Conservation (phyloP, 2,329 filamentous ascomycete species). For the Pseudogymnoascus sp. region DNA sequence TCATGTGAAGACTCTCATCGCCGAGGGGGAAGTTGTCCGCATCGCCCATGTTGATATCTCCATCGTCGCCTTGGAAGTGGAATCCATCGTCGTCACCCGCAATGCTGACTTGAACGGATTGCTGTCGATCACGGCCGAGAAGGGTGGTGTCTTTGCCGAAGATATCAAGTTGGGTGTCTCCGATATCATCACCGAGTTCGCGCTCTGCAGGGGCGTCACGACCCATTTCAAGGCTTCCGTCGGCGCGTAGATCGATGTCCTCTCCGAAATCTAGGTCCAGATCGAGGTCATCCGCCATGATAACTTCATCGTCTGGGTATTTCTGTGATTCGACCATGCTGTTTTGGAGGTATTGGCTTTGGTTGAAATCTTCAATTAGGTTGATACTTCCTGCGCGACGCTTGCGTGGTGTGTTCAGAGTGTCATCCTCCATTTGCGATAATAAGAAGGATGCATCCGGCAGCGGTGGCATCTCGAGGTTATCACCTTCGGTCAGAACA, state of each 20-base stretch:
- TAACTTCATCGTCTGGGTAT: constrained; percentile 50
- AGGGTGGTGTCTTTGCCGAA: constrained; percentile 43
- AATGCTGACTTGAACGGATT: constrained; percentile 47
- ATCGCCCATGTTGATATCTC: constrained; percentile 57
- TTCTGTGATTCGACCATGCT: constrained; percentile 43
- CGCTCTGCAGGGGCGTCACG: constrained; percentile 70
- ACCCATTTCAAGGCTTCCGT: constrained; percentile 75
- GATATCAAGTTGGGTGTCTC: constrained; percentile 50
- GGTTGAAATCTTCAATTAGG: constrained; percentile 60
- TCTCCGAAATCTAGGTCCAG: constrained; percentile 70
- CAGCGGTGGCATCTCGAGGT: constrained; percentile 67
- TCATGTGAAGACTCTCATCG: constrained; percentile 50
- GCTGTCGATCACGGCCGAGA: constrained; percentile 42
- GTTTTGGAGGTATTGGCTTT: constrained; percentile 74
- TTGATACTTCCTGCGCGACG: constrained; percentile 57
- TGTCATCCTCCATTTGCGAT: constrained; percentile 61
- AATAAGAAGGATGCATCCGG: constrained; percentile 82
- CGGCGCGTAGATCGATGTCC: constrained; percentile 37
- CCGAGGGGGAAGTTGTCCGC: constrained; percentile 48
- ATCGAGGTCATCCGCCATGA: constrained; percentile 58
- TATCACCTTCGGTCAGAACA: constrained; percentile 85
- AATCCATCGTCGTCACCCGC: constrained; percentile 43
- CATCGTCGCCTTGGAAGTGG: constrained; percentile 54
- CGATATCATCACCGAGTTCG: constrained; percentile 62
- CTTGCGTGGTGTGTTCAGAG: constrained; percentile 46